Evolutionary conservation across 495 filamentous ascomycete genomes (phyloP), one percentile per base, ranked within the genome.

Genomic region (Thozetella sp.): DNA sequence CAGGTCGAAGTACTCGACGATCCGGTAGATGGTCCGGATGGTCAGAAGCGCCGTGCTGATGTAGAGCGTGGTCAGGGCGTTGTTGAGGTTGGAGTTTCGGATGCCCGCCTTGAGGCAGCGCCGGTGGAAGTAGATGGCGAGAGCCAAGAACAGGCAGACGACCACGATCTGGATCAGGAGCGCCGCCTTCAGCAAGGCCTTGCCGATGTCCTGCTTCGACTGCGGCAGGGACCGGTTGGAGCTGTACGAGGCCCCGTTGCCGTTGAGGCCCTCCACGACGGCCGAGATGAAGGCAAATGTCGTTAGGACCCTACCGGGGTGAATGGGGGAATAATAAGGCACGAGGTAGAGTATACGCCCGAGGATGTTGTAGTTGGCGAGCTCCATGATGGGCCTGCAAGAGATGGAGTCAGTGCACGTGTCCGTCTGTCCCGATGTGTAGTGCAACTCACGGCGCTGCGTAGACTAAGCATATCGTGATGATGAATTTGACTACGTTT

Each of bases 271-370:
- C 70, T 92, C 91, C 59, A 93, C 81, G 0, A 85, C 65, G 10
- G 69, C 64, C 3, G 87, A 87, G 51, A 93, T 68, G 25, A 82
- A 85, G 50, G 86, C 72, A 66, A 95, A 93, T n/a, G 90, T 91
- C 3, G 86, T 86, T 56, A 90, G 77, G 20, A 93, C 89, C 1
- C 89, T 85, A 2, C 89, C 90, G 0, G 90, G 91, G 68, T 93
- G 88, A 55, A 93, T 86, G 0, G 90, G 89, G 0, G 90, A 86
- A 60, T 88, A 82, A 61, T 93, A 89, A 0, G 91, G 91, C 26
- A 90, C 85, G 73, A 92, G 93, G 74, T 89, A 91, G 2, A 95
- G 79, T 52, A 90, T 84, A 6, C 90, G 87, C 23, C 89, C 91
- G 22, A 94, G 84, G 55, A 88, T 83, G 63, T 91, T 81, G 72